These are phyloP conservation scores for Talaromyces sp. DNA, from an alignment of 2,329 filamentous ascomycete genomes.

Conservation along the genomic window DNA sequence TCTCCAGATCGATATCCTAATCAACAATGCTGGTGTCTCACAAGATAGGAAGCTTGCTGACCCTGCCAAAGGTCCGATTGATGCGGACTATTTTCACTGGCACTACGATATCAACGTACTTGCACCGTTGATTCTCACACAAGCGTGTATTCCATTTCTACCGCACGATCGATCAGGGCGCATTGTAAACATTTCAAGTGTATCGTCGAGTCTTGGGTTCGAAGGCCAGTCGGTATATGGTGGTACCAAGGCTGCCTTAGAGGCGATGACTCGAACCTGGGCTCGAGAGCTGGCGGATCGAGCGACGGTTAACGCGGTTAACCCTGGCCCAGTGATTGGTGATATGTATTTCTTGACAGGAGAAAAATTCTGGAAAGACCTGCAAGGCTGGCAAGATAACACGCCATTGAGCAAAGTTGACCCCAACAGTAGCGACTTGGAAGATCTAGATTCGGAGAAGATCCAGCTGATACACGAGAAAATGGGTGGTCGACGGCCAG, in stretches of 20 bases:
- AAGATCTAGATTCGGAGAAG: constrained; percentile 56
- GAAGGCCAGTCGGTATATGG: constrained; percentile 58
- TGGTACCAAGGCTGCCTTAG: constrained; percentile 62
- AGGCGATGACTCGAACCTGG: constrained; percentile 68
- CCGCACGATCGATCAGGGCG: constrained; percentile 63
- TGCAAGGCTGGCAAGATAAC: constrained; percentile 58
- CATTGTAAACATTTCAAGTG: constrained; percentile 59
- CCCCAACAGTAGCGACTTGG: constrained; percentile 39
- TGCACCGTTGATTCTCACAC: constrained; percentile 71
- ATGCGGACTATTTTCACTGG: constrained; percentile 61
- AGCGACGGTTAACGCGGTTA: constrained; percentile 62
- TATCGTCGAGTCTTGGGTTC: constrained; percentile 56
- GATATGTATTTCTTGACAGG: constrained; percentile 61
- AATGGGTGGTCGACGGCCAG: constrained; percentile 55
- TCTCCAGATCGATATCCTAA: constrained; percentile 73
- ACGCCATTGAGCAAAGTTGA: constrained; percentile 60
- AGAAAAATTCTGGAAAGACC: constrained; percentile 54
- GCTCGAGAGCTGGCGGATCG: constrained; percentile 58
- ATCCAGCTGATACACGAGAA: constrained; percentile 58
- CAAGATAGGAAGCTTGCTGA: constrained; percentile 56
- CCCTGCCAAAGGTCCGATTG: constrained; percentile 56
- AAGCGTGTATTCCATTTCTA: constrained; percentile 67
- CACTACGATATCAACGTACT: constrained; percentile 79
- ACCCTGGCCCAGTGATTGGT: constrained; percentile 62
- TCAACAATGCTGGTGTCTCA: constrained; percentile 78